Percentiles rank a stretch among this genome's conserved stretches.
Conservation (phyloP, 1,284 basidiomycete genomes). For the Polyporus tsugae region DNA sequence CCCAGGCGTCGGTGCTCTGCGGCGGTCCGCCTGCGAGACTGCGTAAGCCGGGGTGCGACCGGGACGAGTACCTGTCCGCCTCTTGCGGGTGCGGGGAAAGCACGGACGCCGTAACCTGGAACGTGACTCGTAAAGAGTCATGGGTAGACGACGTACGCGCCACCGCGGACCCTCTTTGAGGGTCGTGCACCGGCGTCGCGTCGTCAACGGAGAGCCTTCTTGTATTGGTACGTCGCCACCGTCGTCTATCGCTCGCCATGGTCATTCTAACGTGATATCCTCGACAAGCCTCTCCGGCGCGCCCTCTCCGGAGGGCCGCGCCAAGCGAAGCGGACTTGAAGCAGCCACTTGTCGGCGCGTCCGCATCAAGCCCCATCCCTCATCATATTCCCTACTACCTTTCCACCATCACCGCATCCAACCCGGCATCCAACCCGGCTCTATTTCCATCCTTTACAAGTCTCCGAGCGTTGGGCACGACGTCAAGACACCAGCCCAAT, state of each 20-base stretch:
- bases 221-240: background rate
- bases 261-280: background rate
- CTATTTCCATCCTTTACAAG: background rate
- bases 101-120: background rate
- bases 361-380: background rate
- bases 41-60: too few relatives aligned
- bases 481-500: too few relatives aligned
- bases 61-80: too few relatives aligned
- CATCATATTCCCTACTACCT: too few relatives aligned
- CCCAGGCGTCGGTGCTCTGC: too few relatives aligned
- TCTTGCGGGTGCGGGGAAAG: background rate
- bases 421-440: too few relatives aligned
- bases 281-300: background rate
- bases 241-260: background rate
- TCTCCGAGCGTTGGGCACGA: too few relatives aligned
- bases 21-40: too few relatives aligned
- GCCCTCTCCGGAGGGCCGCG: background rate
- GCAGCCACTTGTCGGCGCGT: background rate
- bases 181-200: background rate
- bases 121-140: background rate
- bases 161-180: background rate
- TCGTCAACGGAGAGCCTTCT: background rate
- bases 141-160: constrained; percentile 1
- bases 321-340: background rate
- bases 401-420: too few relatives aligned